phyloP scores from a whole-genome alignment of 768 basidiomycete species.

The Pleurotus pulmonarius region DNA sequence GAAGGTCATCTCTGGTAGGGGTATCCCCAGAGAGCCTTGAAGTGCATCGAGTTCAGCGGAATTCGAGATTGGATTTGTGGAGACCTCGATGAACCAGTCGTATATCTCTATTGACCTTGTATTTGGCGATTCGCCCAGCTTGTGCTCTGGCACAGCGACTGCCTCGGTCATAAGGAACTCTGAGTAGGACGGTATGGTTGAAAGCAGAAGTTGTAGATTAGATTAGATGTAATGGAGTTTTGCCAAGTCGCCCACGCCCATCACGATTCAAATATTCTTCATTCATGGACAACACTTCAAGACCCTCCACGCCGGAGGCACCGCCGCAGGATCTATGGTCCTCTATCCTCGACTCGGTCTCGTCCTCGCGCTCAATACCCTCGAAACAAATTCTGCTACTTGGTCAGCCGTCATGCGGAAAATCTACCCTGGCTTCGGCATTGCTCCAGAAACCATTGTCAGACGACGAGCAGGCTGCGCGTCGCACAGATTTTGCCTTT shows the following conservation, averaged over 20 bases:
- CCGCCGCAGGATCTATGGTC: constrained; percentile 88
- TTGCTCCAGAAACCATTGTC: constrained; percentile 62
- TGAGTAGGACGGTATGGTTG: background rate
- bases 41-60: constrained; percentile 70
- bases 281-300: constrained; percentile 39
- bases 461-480: constrained; percentile 56
- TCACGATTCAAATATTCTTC: background rate
- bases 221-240: background rate
- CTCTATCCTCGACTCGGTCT: constrained; percentile 86
- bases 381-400: constrained; percentile 87
- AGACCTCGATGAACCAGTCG: constrained; percentile 67
- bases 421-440: constrained; percentile 69
- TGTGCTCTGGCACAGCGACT: constrained; percentile 56
- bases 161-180: constrained; percentile 22
- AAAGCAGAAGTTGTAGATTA: background rate
- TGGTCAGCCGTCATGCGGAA: constrained; percentile 76
- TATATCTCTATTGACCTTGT: constrained; percentile 64
- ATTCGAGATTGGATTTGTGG: constrained; percentile 77
- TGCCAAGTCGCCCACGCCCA: background rate
- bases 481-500: constrained; percentile 73
- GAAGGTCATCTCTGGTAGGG: constrained; percentile 96
- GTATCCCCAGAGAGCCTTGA: constrained; percentile 63
- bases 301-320: constrained; percentile 67
- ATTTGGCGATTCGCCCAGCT: constrained; percentile 64
- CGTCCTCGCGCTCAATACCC: constrained; percentile 74